phyloP scores from a whole-genome alignment of 495 filamentous ascomycete genomes.

The Tetracladium setigerum region DNA sequence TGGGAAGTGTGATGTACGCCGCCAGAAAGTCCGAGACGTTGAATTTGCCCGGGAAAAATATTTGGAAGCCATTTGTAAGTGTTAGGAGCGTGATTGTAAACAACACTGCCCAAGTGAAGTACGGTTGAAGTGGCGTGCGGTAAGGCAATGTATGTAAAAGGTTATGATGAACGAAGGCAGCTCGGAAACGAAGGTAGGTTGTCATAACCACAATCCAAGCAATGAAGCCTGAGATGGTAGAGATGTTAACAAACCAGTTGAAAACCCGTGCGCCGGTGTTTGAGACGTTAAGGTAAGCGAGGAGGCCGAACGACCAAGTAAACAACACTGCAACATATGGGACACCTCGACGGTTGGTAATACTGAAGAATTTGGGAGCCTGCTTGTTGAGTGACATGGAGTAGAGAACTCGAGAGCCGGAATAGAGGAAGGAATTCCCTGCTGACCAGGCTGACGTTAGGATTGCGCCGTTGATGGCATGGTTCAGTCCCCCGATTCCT shows the following conservation, averaged over 20 bases:
- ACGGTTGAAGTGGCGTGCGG: slow-evolving; percentile 53
- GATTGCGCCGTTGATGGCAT: slow-evolving; percentile 57
- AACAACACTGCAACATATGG: slow-evolving; percentile 48
- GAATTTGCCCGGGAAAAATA: slow-evolving; percentile 38
- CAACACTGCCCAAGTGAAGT: slow-evolving; percentile 49
- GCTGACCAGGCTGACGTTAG: slow-evolving; percentile 68
- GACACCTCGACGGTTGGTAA: slow-evolving; percentile 50
- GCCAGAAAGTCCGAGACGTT: slow-evolving; percentile 39
- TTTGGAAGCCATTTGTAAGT: slow-evolving; percentile 44
- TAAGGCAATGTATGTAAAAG: slow-evolving; percentile 37
- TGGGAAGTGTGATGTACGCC: slow-evolving; percentile 49
- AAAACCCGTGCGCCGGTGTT: slow-evolving; percentile 48
- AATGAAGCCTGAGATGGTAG: slow-evolving; percentile 47
- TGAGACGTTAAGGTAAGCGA: slow-evolving; percentile 51
- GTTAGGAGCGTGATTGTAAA: slow-evolving; percentile 43
- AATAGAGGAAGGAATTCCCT: slow-evolving; percentile 52
- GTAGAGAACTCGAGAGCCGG: slow-evolving; percentile 54
- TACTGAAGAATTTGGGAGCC: slow-evolving; percentile 46
- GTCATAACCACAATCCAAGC: slow-evolving; percentile 34
- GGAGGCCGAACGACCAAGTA: slow-evolving; percentile 40
- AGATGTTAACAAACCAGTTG: slow-evolving; percentile 50
- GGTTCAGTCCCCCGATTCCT: slow-evolving; percentile 51
- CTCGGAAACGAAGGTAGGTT: slow-evolving; percentile 6
- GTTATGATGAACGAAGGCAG: slow-evolving; percentile 1
- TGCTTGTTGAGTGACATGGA: slow-evolving; percentile 51